Evolutionary conservation across 2,329 filamentous ascomycete species (phyloP), one percentile per base, ranked within the genome.

Genomic region (Xylogone sp.): DNA sequence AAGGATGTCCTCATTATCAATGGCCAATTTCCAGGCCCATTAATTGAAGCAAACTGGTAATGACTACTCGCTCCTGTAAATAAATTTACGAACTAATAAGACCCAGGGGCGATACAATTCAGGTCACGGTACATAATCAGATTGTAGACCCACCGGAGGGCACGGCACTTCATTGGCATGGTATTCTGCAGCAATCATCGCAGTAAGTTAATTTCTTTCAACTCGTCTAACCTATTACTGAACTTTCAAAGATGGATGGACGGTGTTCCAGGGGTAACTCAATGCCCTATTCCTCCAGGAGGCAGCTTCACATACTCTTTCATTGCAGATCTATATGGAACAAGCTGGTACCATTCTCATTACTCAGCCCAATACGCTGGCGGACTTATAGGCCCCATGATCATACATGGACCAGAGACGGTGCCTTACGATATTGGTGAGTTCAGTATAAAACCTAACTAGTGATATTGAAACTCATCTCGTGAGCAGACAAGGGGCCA

Each of bases 91-190:
- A 39, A 6, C 34, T 39, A 34, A 29, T 13, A n/a, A 27, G 21
- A 18, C 6, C 21, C 34, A 46, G 47, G 47, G 47, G 47, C 12
- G 47, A 49, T 21, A 78, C 69, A 19, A 74, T 81, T 43, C 71
- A 87, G 46, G 79, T 88, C 42, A 82, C 82, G 29, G 76, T 90
- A 50, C 75, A 80, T 67, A 92, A 92, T 68, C 79, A 82, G 47
- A 78, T 90, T 10, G 78, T 71, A n/a, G 65, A 60, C 42, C 48
- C 52, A 21, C 46, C 53, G 24, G 57, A 65, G 46, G 54, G 57
- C 21, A 69, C 49, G 66, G 64, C 68, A 62, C 65, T 49, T 62
- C 47, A 80, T 73, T 29, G 68, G 68, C 6, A 75, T 76, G 77
- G 73, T 21, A 53, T 80, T 24, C 70, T 72, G 21, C 73, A 79